Evolutionary conservation across 139 green algal genomes (phyloP).

Genomic region (Pedinophyceae sp.): DNA sequence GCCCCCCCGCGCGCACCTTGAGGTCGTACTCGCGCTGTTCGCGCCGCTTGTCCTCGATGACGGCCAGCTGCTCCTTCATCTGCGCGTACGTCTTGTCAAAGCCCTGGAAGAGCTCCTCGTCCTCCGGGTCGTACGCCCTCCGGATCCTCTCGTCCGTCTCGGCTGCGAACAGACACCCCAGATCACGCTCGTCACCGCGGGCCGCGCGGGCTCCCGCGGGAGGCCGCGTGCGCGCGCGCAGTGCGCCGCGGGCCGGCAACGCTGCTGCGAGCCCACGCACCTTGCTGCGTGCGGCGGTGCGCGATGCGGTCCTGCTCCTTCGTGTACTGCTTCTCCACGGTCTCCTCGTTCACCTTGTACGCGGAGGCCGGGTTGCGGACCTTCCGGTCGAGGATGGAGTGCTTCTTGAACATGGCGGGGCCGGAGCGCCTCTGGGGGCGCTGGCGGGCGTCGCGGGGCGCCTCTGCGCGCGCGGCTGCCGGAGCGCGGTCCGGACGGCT

Average conservation of each 20-base stretch:
- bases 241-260: neutral
- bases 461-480: no score
- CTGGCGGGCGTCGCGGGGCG: no score
- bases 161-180: no score
- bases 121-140: neutral
- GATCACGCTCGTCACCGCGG: no score
- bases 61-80: neutral
- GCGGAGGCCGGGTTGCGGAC: neutral
- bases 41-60: neutral
- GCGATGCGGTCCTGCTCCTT: neutral
- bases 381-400: neutral
- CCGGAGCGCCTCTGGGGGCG: no score
- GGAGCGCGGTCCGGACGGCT: no score
- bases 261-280: neutral
- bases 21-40: no score
- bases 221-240: no score
- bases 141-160: neutral
- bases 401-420: conserved; percentile 1
- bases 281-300: neutral
- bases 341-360: neutral
- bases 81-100: neutral
- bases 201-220: no score
- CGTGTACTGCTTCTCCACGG: neutral
- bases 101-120: neutral
- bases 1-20: no score